Base-by-base conservation (phyloP, 345 rosid species). In the Linum lewisii region DNA sequence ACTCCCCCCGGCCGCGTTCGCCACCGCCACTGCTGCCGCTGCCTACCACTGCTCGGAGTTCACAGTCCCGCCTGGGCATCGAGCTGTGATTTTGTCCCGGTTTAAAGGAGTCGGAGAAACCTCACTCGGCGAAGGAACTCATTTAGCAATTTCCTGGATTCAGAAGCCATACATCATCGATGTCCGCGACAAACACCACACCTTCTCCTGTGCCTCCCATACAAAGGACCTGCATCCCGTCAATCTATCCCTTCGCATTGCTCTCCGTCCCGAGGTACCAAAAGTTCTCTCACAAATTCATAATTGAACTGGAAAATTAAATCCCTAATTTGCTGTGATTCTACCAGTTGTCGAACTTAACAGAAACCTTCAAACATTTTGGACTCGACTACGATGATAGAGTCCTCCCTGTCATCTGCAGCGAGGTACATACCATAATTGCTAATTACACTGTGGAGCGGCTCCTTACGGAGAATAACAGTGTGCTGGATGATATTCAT, bases 141-240 rank as follows among this genome's bases (percentile, higher is more conserved):
- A 52, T 21, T 52, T n/a, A 24, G 15, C 25, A 24, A 21, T 52
- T 15, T 24, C 56, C 24, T 52, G 56, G 56, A 24, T 52, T 21
- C 56, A 21, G 56, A 52, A 52, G 24, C 56, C 56, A 9, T 52
- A 52, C 24, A 52, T 52, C 56, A 6, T 52, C 56, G 56, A 52
- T 20, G 15, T 52, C 25, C 56, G 56, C 24, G 25, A 21, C 25
- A 21, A 24, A 24, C 24, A 5, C 24, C 56, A 52, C 24, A 24
- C 23, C 14, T 52, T 19, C 56, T 24, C 24, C 56, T 52, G 24
- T 15, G 15, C 10, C 22, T 4, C 56, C 14, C 24, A 24, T 13
- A 52, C 56, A 19, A 52, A 52, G 56, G 56, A 52, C 20, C 56
- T 52, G 11, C 56, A 52, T 19, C 23, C 25, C 24, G 56, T 52